Conservation (phyloP, 2,329 filamentous ascomycete genomes). For the Orbilia ellipsospora region DNA sequence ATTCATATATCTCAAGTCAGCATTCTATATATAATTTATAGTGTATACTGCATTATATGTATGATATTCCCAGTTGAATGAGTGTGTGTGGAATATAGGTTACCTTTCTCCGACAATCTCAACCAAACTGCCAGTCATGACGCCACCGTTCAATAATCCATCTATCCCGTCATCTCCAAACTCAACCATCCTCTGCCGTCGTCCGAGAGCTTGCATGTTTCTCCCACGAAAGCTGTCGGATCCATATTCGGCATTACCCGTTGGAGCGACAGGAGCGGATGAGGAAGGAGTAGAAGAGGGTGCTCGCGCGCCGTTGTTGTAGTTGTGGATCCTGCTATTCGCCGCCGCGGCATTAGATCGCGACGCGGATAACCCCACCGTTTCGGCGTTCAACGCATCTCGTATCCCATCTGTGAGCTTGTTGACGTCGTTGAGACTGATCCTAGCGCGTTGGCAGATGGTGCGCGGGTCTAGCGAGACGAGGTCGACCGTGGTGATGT, state of each 20-base stretch:
- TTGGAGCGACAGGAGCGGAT: conserved; percentile 46
- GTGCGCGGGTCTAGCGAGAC: conserved; percentile 84
- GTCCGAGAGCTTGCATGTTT: conserved; percentile 62
- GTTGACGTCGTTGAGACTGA: conserved; percentile 83
- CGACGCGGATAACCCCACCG: conserved; percentile 62
- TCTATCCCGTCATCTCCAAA: conserved; percentile 83
- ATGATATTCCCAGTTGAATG: too few species aligned
- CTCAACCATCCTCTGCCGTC: conserved; percentile 71
- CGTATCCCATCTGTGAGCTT: conserved; percentile 76
- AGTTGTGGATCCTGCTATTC: conserved; percentile 1
- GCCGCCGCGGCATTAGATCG: not conserved
- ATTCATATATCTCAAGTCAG: not conserved
- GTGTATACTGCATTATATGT: not conserved
- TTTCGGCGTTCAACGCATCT: conserved; percentile 73
- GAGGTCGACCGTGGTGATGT: conserved; percentile 82
- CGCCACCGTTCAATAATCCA: conserved; percentile 76
- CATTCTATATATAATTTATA: not conserved
- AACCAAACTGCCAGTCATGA: conserved; percentile 82
- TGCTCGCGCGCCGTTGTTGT: not conserved
- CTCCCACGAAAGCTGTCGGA: conserved; percentile 57
- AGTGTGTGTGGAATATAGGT: not conserved
- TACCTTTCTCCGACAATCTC: conserved; percentile 92
- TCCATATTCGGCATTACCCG: conserved; percentile 35
- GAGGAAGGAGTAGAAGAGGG: conserved; percentile 16
- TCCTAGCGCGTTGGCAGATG: conserved; percentile 83